A percentile compares a stretch with the other conserved stretches of the same genome.
Conservation (phyloP, 306 rosid species). For the Medicago lupulina region DNA sequence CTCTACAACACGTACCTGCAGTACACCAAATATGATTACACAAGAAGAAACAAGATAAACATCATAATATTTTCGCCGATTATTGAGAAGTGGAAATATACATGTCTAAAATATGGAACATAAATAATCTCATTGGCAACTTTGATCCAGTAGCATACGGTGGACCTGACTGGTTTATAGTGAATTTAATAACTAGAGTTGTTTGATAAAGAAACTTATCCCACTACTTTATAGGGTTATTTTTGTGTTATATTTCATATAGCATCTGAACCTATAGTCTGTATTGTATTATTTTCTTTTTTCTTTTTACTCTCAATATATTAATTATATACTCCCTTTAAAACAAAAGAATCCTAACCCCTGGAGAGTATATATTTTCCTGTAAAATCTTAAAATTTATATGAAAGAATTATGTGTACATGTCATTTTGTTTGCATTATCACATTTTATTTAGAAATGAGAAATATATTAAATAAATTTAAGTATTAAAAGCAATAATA, state of each 20-base stretch:
- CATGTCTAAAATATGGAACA: slow-evolving; percentile 23
- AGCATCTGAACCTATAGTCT: neutral
- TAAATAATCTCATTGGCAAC: neutral
- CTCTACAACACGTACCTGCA: slow-evolving; percentile 95
- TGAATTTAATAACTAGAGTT: neutral
- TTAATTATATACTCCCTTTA: neutral
- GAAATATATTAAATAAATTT: no score
- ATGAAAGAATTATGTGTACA: neutral
- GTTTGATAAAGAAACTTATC: neutral
- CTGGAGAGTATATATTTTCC: neutral
- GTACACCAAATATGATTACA: slow-evolving; percentile 39
- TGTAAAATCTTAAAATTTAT: neutral
- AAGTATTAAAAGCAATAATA: no score
- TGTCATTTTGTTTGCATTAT: no score
- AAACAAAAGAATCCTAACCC: neutral
- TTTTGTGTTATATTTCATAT: neutral
- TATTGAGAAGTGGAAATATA: slow-evolving; percentile 19
- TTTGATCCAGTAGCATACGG: neutral
- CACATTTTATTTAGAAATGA: no score
- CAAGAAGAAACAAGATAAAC: slow-evolving; percentile 21
- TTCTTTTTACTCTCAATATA: neutral
- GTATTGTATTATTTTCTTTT: neutral
- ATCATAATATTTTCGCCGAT: slow-evolving; percentile 20
- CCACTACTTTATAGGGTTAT: neutral
- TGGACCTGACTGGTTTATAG: neutral